Percentiles rank a stretch among this genome's conserved stretches.
These are phyloP conservation scores for Cryptococcus sp. DNA, from an alignment of 1,284 basidiomycete species.

Conservation along the genomic window DNA sequence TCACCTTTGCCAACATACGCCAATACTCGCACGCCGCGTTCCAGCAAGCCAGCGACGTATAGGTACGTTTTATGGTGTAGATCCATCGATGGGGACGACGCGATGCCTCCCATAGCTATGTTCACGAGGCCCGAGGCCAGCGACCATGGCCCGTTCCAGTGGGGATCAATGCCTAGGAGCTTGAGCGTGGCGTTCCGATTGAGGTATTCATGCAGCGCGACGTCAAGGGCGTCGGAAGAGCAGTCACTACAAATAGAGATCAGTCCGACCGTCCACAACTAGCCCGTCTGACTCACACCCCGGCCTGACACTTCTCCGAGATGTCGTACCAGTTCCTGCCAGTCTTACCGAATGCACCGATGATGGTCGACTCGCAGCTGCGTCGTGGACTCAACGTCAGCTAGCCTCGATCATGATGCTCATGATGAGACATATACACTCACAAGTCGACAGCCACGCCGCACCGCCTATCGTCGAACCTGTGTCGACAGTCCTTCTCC, in stretches of 20 bases:
- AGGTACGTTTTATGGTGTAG: constrained; percentile 32
- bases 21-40: constrained; percentile 66
- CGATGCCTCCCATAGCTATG: constrained; percentile 45
- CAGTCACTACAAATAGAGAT: too few species aligned
- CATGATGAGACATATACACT: too few species aligned
- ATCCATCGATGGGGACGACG: constrained; percentile 21
- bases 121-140: constrained; percentile 59
- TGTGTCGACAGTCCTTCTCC: constrained; percentile 10
- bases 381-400: too few species aligned
- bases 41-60: constrained; percentile 67
- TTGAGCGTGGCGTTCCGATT: not conserved
- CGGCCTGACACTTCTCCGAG: too few species aligned
- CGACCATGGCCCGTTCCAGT: constrained; percentile 61
- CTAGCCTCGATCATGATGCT: too few species aligned
- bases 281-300: too few species aligned
- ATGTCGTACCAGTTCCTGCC: too few species aligned
- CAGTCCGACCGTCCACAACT: too few species aligned
- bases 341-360: too few species aligned
- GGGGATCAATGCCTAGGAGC: constrained; percentile 40
- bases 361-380: too few species aligned
- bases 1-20: constrained; percentile 45
- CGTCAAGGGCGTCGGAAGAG: too few species aligned
- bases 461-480: constrained; percentile 15
- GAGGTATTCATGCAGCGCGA: not conserved
- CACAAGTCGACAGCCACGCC: constrained; percentile 49